Conservation (phyloP, 2,329 filamentous ascomycete species). For the Nemania sp. region DNA sequence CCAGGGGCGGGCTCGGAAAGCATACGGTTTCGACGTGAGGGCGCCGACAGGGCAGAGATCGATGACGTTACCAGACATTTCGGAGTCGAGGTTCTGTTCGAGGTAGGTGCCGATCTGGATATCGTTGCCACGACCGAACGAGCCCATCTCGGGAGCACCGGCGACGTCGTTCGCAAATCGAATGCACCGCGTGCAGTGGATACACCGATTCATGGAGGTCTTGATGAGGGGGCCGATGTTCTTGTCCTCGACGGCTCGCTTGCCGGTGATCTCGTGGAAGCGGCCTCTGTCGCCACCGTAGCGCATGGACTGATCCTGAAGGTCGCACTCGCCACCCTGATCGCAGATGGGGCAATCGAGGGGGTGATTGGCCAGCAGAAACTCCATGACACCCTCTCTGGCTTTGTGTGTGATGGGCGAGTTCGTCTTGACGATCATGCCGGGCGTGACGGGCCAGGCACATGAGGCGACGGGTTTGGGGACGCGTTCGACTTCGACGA, state of each 20-base stretch:
- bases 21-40: slow-evolving; percentile 95
- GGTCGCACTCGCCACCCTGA: slow-evolving; percentile 97
- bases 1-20: slow-evolving; percentile 95
- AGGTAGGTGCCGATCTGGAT: slow-evolving; percentile 98
- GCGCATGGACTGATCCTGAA: slow-evolving; percentile 99
- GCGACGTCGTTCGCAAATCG: slow-evolving; percentile 98
- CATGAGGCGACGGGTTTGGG: slow-evolving; percentile 98
- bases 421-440: slow-evolving; percentile 99
- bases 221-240: slow-evolving; percentile 98
- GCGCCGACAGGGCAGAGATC: slow-evolving; percentile 97
- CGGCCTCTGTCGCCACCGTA: slow-evolving; percentile 95
- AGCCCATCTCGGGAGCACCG: slow-evolving; percentile 92
- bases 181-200: slow-evolving; percentile 97
- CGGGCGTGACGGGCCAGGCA: slow-evolving; percentile 97
- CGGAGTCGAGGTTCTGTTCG: slow-evolving; percentile 89
- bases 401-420: slow-evolving; percentile 96
- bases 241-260: slow-evolving; percentile 98
- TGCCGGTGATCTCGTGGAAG: slow-evolving; percentile 94
- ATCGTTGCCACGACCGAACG: slow-evolving; percentile 92
- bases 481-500: slow-evolving; percentile 95
- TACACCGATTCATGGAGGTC: slow-evolving; percentile 99
- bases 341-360: slow-evolving; percentile 98
- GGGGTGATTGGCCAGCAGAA: slow-evolving; percentile 92
- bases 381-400: slow-evolving; percentile 98
- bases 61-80: slow-evolving; percentile 96